Evolutionary conservation across 2,329 filamentous ascomycete genomes (phyloP).

Genomic region (Fusarium udum): DNA sequence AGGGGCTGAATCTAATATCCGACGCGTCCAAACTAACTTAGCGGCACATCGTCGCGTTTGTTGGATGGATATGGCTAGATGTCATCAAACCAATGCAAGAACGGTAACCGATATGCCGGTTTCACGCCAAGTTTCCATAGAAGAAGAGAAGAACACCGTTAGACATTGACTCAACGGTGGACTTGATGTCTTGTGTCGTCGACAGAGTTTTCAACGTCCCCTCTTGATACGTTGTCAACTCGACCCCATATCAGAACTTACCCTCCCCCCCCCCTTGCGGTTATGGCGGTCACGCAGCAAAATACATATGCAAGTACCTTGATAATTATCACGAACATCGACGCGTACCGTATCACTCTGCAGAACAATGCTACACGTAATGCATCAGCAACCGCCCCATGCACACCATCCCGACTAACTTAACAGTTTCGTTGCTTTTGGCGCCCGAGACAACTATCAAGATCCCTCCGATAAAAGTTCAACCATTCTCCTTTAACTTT

Average conservation of each 20-base stretch:
- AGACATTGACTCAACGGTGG: background rate
- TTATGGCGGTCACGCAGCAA: slow-evolving; percentile 23
- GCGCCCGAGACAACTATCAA: slow-evolving; percentile 2
- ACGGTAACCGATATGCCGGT: slow-evolving; percentile 14
- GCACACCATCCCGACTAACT: background rate
- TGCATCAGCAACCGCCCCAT: slow-evolving; percentile 23
- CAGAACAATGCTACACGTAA: slow-evolving; percentile 22
- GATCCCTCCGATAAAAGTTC: background rate
- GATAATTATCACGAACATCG: background rate
- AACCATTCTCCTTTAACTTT: slow-evolving; percentile 14
- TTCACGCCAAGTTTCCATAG: slow-evolving; percentile 10
- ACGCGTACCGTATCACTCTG: slow-evolving; percentile 12
- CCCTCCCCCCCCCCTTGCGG: no score
- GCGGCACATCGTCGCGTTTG: slow-evolving; percentile 16
- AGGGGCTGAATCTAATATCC: slow-evolving; percentile 26
- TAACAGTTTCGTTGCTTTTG: background rate
- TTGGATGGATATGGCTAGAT: background rate
- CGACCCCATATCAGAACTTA: background rate
- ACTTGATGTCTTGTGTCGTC: background rate
- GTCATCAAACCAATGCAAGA: slow-evolving; percentile 11
- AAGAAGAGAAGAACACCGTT: slow-evolving; percentile 1
- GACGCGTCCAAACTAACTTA: slow-evolving; percentile 14
- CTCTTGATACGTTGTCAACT: slow-evolving; percentile 18
- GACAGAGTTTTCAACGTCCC: background rate
- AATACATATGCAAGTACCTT: slow-evolving; percentile 4